A percentile compares a stretch with the other conserved stretches of the same genome.
phyloP scores from a whole-genome alignment of 768 basidiomycete species.

The Tricholoma bakamatsutake region DNA sequence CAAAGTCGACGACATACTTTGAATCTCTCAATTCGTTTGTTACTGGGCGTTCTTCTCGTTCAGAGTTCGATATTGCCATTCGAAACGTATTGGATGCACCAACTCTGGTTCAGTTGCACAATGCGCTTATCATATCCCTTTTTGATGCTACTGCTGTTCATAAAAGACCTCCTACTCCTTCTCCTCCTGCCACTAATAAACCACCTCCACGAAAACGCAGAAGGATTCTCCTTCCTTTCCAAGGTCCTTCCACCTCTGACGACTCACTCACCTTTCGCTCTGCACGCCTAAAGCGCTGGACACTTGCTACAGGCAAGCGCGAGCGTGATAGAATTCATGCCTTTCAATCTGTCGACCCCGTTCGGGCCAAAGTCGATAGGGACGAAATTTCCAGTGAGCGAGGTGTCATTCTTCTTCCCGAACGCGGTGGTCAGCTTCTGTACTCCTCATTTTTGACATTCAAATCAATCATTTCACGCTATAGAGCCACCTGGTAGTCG shows the following conservation, averaged over 20 bases:
- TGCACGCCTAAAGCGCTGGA: slow-evolving; percentile 66
- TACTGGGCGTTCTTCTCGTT: slow-evolving; percentile 20
- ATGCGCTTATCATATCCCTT: slow-evolving; percentile 76
- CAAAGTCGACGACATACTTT: neutral
- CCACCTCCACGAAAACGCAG: slow-evolving; percentile 61
- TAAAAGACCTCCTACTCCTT: slow-evolving; percentile 55
- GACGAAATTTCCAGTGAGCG: slow-evolving; percentile 73
- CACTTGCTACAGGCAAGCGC: slow-evolving; percentile 61
- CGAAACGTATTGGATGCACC: slow-evolving; percentile 56
- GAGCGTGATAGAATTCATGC: slow-evolving; percentile 68
- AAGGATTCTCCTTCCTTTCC: slow-evolving; percentile 66
- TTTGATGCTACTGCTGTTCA: slow-evolving; percentile 65
- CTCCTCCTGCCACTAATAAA: slow-evolving; percentile 57
- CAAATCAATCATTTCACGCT: neutral
- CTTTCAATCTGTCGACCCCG: slow-evolving; percentile 36
- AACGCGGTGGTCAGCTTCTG: slow-evolving; percentile 54
- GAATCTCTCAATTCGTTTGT: slow-evolving; percentile 1
- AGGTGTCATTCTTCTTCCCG: slow-evolving; percentile 56
- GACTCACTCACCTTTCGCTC: slow-evolving; percentile 53
- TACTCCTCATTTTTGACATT: neutral
- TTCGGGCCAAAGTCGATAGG: slow-evolving; percentile 37
- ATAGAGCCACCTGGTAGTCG: slow-evolving; percentile 68
- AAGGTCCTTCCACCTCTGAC: slow-evolving; percentile 53
- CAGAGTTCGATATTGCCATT: slow-evolving; percentile 71
- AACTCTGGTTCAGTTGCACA: slow-evolving; percentile 72